Evolutionary conservation across 352 stramenopile genomes (phyloP), one percentile per base, ranked within the genome.

Genomic region (Phytophthora litchii): DNA sequence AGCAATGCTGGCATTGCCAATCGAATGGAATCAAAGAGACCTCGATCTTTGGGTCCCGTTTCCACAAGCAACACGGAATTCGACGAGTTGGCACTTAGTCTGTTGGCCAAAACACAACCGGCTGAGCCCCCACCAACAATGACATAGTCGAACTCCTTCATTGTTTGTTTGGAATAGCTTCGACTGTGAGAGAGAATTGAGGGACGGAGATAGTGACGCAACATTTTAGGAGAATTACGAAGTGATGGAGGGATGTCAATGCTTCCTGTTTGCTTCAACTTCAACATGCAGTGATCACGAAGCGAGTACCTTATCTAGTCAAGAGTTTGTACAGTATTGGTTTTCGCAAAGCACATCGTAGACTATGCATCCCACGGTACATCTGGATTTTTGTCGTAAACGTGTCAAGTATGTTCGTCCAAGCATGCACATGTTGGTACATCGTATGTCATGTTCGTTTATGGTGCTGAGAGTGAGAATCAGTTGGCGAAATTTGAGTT

Each of bases 61-160:
- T 98, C 92, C 20, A 98, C 72, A 29, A 98, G 72, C 45, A 96
- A 67, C 60, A 98, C 92, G n/a, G 70, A 75, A 44, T 93, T 91
- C 46, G 44, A 67, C 16, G 76, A 62, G 47, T 96, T 69, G 21
- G 87, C 83, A 35, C 70, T 93, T 34, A 98, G 68, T 7, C 83
- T 74, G 59, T 94, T 95, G 36, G 92, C 92, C 16, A 98, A 74
- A 43, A 97, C 83, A 53, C 88, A 97, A 36, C 92, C 91, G 12
- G 88, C 88, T 0, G 88, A 92, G 21, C 92, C 92, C 11, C 70
- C 90, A 48, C 92, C 92, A 13, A 98, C 86, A 49, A 97, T 84
- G 44, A 97, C 88, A 66, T 95, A 98, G 76, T 98, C 91, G 70
- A 84, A 88, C 51, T 87, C 78, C 20, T 70, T 44, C 4, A 21